A percentile compares a stretch with the other conserved stretches of the same genome.
Evolutionary conservation across 495 filamentous ascomycete species (phyloP).

Genomic region (Glonium stellatum): DNA sequence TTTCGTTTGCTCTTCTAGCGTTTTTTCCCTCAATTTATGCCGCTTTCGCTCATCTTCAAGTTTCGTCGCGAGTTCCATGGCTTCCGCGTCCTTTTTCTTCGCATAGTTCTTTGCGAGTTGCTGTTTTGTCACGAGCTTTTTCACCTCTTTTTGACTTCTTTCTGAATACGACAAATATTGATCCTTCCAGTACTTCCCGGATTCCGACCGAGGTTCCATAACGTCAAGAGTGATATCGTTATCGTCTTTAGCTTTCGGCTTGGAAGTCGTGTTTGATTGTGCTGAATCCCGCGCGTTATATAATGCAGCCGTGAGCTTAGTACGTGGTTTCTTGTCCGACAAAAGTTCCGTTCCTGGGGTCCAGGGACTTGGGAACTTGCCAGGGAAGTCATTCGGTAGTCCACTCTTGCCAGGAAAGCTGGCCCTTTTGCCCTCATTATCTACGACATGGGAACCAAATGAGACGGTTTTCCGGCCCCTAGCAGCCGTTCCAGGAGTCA

Average conservation of each 20-base stretch:
- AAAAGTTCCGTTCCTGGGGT: conserved; percentile 34
- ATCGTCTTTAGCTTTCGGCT: conserved; percentile 39
- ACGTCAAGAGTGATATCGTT: conserved; percentile 68
- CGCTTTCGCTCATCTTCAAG: conserved; percentile 58
- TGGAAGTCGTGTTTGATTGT: conserved; percentile 36
- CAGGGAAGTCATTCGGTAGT: conserved; percentile 48
- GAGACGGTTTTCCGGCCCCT: conserved; percentile 83
- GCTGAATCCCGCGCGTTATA: conserved; percentile 30
- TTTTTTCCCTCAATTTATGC: conserved; percentile 42
- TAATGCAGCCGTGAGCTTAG: conserved; percentile 48
- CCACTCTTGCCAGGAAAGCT: conserved; percentile 41
- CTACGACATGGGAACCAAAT: conserved; percentile 62
- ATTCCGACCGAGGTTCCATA: conserved; percentile 71
- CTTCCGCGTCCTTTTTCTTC: conserved; percentile 79
- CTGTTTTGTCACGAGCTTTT: conserved; percentile 49
- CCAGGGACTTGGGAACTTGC: conserved; percentile 62
- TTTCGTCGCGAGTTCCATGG: conserved; percentile 61
- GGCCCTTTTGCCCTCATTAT: conserved; percentile 49
- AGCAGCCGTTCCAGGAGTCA: conserved; percentile 79
- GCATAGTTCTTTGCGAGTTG: conserved; percentile 82
- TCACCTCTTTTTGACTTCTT: conserved; percentile 60
- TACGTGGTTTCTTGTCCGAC: conserved; percentile 35
- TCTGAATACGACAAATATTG: conserved; percentile 77
- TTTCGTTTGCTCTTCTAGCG: conserved; percentile 33
- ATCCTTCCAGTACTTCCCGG: conserved; percentile 89